A percentile compares a stretch with the other conserved stretches of the same genome.
Evolutionary conservation across 345 rosid species (phyloP).

Genomic region (Brassica nigra): DNA sequence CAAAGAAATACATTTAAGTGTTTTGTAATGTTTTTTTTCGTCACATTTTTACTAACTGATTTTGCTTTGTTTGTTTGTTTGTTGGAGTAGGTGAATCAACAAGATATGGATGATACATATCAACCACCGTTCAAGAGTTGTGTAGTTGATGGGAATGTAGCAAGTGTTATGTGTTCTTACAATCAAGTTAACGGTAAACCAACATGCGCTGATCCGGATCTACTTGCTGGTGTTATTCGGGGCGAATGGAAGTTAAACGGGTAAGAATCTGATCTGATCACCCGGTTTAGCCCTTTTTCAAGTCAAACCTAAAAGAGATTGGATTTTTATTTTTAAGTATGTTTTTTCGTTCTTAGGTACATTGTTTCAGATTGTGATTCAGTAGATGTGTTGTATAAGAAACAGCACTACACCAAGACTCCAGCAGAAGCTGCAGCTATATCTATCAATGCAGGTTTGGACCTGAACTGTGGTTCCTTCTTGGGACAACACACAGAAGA

Average conservation of each 20-base stretch:
- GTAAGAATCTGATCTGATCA: constrained; percentile 28
- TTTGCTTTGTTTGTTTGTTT: not conserved
- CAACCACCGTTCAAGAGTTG: constrained; percentile 98
- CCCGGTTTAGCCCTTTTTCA: not conserved
- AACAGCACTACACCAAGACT: constrained; percentile 84
- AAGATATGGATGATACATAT: constrained; percentile 91
- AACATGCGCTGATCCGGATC: constrained; percentile 84
- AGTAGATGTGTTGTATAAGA: constrained; percentile 56
- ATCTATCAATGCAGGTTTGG: constrained; percentile 79
- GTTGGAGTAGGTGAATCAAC: constrained; percentile 71
- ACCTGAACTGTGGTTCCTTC: constrained; percentile 81
- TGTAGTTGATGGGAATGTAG: constrained; percentile 90
- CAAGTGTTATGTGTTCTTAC: constrained; percentile 97
- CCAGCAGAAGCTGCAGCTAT: constrained; percentile 89
- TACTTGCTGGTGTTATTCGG: constrained; percentile 69
- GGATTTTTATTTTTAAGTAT: not conserved
- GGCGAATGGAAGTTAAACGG: constrained; percentile 93
- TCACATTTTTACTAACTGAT: not conserved
- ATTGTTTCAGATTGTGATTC: constrained; percentile 94
- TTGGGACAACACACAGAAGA: constrained; percentile 72
- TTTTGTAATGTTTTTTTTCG: not conserved
- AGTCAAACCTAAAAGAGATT: not conserved
- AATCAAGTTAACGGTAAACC: constrained; percentile 93
- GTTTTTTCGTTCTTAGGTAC: constrained; percentile 47
- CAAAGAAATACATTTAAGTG: not conserved